Base-by-base conservation (phyloP, 2,329 filamentous ascomycete species). In the Colletotrichum noveboracense region DNA sequence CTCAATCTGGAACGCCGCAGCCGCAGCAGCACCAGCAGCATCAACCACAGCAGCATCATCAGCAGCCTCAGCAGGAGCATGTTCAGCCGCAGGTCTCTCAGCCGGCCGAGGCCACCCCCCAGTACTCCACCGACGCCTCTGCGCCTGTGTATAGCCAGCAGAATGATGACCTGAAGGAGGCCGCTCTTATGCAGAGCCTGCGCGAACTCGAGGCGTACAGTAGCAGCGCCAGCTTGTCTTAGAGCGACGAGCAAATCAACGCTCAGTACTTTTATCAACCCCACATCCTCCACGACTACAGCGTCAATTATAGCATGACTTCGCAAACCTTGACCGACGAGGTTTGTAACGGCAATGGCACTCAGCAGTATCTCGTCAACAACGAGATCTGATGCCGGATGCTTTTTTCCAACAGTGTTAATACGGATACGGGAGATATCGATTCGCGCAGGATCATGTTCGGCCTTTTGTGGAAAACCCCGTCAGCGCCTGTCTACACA, bases 181-280 rank as follows among this genome's bases (percentile, higher is more conserved):
- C 74, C 3, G 74, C 70, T 12, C 76, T 77, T 16, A 77, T 77
- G 76, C 76, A 77, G 38, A 77, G 76, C 24, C 52, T 77, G 36
- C 70, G 74, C 32, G 70, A 77, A 71, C 74, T 77, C 28, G 70
- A 77, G 60, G 76, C 76, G 24, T 77, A 77, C 36, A 77, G 74
- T 48, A 66, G 64, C 30, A 71, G 70, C 32, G 58, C 70, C 56
- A 74, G 71, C 56, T 30, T 70, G 66, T 74, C 71, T 43, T 74
- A 74, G 71, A 64, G 26, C 60, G 71, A 70, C 66, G 24, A n/a
- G 24, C n/a, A 34, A n/a, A 30, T 74, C 26, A 70, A 38, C 43
- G 43, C 66, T 70, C 58, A 67, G 18, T 74, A 74, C 48, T 26
- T 43, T 70, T 34, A 70, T 34, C 71, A 74, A 65, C 71, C 71